Conservation (phyloP, 345 rosid genomes). For the Laguncularia racemosa region DNA sequence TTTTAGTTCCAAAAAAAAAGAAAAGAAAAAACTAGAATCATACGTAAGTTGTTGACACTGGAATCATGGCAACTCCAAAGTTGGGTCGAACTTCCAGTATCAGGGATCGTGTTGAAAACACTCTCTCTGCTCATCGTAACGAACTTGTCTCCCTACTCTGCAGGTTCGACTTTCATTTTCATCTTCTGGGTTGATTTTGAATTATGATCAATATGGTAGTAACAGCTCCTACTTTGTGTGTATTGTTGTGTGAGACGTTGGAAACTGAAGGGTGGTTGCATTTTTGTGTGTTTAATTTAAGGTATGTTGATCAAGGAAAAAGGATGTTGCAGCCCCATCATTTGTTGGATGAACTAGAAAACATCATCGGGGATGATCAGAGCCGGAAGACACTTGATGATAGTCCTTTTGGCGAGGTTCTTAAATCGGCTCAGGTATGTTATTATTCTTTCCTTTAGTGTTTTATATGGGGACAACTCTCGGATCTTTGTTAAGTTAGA, state of each 20-base stretch:
- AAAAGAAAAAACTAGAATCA: too few relatives aligned
- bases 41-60: neutral
- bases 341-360: slow-evolving; percentile 77
- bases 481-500: too few relatives aligned
- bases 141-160: slow-evolving; percentile 89
- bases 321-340: slow-evolving; percentile 85
- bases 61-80: slow-evolving; percentile 44
- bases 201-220: slow-evolving; percentile 6
- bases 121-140: slow-evolving; percentile 83
- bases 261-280: neutral
- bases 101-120: slow-evolving; percentile 84
- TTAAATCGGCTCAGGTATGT: slow-evolving; percentile 68
- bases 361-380: slow-evolving; percentile 45
- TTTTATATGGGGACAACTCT: neutral
- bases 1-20: too few relatives aligned
- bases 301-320: slow-evolving; percentile 93
- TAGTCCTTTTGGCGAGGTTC: slow-evolving; percentile 72
- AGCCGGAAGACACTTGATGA: slow-evolving; percentile 34
- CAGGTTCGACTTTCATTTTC: slow-evolving; percentile 33
- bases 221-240: neutral
- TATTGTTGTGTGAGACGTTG: neutral
- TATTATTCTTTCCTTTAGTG: neutral
- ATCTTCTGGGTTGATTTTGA: slow-evolving; percentile 3
- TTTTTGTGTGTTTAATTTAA: slow-evolving; percentile 28
- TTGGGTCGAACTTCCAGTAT: slow-evolving; percentile 59